A percentile compares a stretch with the other conserved stretches of the same genome.
Conservation (phyloP, 306 rosid genomes). For the Sicyos baderoa region DNA sequence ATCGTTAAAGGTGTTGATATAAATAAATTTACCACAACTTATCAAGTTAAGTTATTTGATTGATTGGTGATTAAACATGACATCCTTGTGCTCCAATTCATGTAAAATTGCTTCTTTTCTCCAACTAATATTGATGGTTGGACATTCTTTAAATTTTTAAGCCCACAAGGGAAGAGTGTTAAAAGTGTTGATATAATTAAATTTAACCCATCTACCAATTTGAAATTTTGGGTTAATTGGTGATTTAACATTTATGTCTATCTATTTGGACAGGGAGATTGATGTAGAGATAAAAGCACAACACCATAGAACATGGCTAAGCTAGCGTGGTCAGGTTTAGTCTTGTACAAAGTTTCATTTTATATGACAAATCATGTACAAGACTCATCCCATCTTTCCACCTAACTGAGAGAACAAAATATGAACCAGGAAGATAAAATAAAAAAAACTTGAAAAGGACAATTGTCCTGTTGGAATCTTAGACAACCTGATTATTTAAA, state of each 20-base stretch:
- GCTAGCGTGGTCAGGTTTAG: conserved; percentile 63
- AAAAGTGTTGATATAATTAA: too few species aligned
- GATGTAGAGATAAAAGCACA: conserved; percentile 44
- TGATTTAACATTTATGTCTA: conserved; percentile 16
- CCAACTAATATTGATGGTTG: too few species aligned
- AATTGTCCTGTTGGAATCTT: neutral
- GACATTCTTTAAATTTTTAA: too few species aligned
- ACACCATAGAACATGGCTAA: conserved; percentile 54
- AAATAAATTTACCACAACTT: too few species aligned
- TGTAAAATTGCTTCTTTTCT: too few species aligned
- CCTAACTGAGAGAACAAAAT: conserved; percentile 9
- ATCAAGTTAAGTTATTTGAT: too few species aligned
- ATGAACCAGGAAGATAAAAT: neutral
- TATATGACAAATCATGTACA: conserved; percentile 50
- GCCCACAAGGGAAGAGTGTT: too few species aligned
- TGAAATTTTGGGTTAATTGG: too few species aligned
- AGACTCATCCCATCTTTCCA: conserved; percentile 49
- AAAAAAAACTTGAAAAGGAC: neutral
- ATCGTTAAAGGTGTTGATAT: too few species aligned
- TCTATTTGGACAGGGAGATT: conserved; percentile 63
- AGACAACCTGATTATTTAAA: neutral
- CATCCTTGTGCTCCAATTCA: too few species aligned
- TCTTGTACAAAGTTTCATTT: conserved; percentile 75
- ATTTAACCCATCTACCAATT: too few species aligned
- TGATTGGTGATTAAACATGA: too few species aligned